These are phyloP conservation scores for Citrus australasica DNA, from an alignment of 345 rosid species.

Conservation along the genomic window DNA sequence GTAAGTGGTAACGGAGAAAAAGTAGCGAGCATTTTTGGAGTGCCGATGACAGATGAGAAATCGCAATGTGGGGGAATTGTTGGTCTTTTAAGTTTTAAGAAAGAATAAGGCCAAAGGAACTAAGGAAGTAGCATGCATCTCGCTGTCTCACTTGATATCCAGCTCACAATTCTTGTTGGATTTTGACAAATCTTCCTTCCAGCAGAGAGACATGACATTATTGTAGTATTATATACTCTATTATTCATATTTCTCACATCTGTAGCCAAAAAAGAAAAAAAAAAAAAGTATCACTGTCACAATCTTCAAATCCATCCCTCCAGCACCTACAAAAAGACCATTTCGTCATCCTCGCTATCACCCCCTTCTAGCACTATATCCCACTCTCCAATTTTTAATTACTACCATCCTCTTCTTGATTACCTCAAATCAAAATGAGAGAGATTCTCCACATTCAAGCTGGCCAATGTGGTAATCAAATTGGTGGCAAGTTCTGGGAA, in stretches of 20 bases:
- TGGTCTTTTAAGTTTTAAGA: slow-evolving; percentile 20
- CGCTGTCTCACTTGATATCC: slow-evolving; percentile 36
- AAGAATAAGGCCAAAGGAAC: slow-evolving; percentile 22
- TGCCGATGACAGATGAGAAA: slow-evolving; percentile 24
- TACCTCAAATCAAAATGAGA: slow-evolving; percentile 29
- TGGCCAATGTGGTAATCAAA: slow-evolving; percentile 63
- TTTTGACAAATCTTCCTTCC: slow-evolving; percentile 34
- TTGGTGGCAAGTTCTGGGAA: slow-evolving; percentile 62
- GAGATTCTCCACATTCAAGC: slow-evolving; percentile 65
- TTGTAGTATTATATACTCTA: neutral
- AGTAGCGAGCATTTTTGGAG: slow-evolving; percentile 11
- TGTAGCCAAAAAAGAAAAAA: neutral
- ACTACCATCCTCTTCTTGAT: too few relatives aligned
- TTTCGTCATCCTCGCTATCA: slow-evolving; percentile 11
- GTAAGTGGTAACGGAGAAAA: neutral
- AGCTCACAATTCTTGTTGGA: slow-evolving; percentile 42
- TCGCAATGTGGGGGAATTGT: slow-evolving; percentile 21
- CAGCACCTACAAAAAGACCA: slow-evolving; percentile 13
- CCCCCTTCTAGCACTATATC: neutral
- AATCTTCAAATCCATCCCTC: slow-evolving; percentile 14
- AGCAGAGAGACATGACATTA: slow-evolving; percentile 22
- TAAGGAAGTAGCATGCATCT: slow-evolving; percentile 22
- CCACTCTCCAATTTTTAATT: neutral
- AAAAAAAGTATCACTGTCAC: slow-evolving; percentile 13
- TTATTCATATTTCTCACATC: neutral